These are phyloP conservation scores for Amanita jacksonii DNA, from an alignment of 768 basidiomycete species.

Conservation along the genomic window DNA sequence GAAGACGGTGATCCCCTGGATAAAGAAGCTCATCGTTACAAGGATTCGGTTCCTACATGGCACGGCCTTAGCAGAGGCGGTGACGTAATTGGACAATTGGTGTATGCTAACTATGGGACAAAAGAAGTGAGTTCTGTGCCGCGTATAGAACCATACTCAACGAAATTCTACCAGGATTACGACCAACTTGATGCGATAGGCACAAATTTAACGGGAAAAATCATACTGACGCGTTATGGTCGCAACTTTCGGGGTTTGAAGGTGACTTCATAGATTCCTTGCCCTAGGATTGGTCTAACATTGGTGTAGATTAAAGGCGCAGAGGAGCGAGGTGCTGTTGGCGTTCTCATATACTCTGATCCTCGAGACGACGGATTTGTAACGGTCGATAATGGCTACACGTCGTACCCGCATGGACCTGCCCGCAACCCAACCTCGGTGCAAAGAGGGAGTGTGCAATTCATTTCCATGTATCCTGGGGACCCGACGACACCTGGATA, in stretches of 20 bases:
- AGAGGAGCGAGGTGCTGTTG: slow-evolving; percentile 72
- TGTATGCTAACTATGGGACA: slow-evolving; percentile 77
- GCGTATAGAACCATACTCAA: not conserved
- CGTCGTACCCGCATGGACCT: slow-evolving; percentile 75
- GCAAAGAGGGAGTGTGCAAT: slow-evolving; percentile 79
- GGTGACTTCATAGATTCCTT: slow-evolving; percentile 24
- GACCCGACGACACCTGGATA: slow-evolving; percentile 84
- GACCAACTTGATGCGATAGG: slow-evolving; percentile 51
- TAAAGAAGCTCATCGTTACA: slow-evolving; percentile 58
- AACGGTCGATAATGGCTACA: slow-evolving; percentile 66
- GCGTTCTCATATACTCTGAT: slow-evolving; percentile 77
- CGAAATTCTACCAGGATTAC: slow-evolving; percentile 26
- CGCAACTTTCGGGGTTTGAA: slow-evolving; percentile 78
- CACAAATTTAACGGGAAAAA: slow-evolving; percentile 63
- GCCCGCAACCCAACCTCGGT: slow-evolving; percentile 80
- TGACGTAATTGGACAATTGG: slow-evolving; percentile 53
- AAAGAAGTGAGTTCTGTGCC: slow-evolving; percentile 33
- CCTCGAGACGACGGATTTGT: slow-evolving; percentile 80
- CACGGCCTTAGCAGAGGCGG: slow-evolving; percentile 79
- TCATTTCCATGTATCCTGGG: slow-evolving; percentile 54
- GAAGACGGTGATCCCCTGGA: slow-evolving; percentile 68
- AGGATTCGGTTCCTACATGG: slow-evolving; percentile 67
- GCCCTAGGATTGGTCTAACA: not conserved
- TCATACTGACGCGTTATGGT: slow-evolving; percentile 75
- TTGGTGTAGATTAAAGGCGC: slow-evolving; percentile 61